phyloP scores from a whole-genome alignment of 78 protist species.

The Cavenderia fasciculata region DNA sequence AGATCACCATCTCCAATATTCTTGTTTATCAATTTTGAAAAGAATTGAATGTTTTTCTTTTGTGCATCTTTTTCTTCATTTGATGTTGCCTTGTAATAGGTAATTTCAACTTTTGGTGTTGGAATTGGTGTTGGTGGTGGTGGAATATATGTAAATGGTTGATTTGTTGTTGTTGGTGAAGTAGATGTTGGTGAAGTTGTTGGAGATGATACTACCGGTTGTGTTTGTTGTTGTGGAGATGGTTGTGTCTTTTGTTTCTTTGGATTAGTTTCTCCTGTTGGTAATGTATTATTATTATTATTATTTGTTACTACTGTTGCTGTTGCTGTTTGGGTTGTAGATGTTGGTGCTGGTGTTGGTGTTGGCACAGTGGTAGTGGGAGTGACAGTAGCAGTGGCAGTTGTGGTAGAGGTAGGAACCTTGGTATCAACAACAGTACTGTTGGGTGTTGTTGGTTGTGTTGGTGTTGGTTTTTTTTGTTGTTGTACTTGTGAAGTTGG shows the following conservation, averaged over 20 bases:
- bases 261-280: neutral
- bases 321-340: neutral
- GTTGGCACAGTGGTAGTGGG: neutral
- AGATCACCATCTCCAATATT: constrained; percentile 8
- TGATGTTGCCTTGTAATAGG: neutral
- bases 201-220: neutral
- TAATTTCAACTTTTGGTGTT: neutral
- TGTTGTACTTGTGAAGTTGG: neutral
- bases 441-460: neutral
- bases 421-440: neutral
- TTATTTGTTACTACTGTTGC: neutral
- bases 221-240: neutral
- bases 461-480: neutral
- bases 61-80: neutral
- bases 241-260: neutral
- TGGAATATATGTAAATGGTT: neutral
- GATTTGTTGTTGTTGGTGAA: neutral
- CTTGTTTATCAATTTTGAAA: constrained; percentile 27
- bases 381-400: neutral
- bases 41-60: neutral
- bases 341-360: neutral
- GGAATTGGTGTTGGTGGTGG: neutral
- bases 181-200: neutral
- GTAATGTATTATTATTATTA: neutral
- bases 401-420: neutral